Evolutionary conservation across 257 asterid genomes (phyloP), one percentile per base, ranked within the genome.

Genomic region (Solanum arcanum): DNA sequence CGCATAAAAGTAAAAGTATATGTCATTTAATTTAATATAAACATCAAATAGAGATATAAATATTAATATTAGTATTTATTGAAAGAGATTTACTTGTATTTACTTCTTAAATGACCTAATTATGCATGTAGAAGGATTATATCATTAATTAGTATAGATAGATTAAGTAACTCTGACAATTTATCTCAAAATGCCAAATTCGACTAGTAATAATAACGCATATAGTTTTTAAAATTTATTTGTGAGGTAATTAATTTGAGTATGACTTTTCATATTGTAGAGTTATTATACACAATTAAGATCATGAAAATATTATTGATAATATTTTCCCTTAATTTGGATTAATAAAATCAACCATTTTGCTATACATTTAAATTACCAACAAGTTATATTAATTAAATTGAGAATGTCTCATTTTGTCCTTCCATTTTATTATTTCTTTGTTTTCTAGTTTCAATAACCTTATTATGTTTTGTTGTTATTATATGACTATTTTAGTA

Each of bases 1-100:
- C 0, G 6, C 2, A 49, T 16, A 16, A 15, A 49, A 8, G 0
- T 14, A 68, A 27, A 7, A 27, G 0, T 0, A 0, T 13, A 4
- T 3, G 6, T 7, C 12, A 68, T 13, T 29, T 29, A 7, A 1
- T 69, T 69, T 69, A 20, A 15, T 29, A 14, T 69, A 29, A 15
- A 7, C 0, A 69, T 15, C 10, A 25, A 27, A 68, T 68, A 11
- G 23, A 23, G 3, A 69, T 10, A 29, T 69, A 37, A 68, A 66
- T 27, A 68, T 5, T 29, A 29, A 29, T 52, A 37, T 1, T 37
- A 52, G n/a, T 29, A 69, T 69, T 69, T 69, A 69, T 29, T 12
- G 3, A 29, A 69, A 69, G 39, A 69, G 23, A 29, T 13, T 69
- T 29, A 33, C 23, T 69, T 69, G 41, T 69, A 29, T 69, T 69